A percentile compares a stretch with the other conserved stretches of the same genome.
Evolutionary conservation across 2,329 filamentous ascomycete genomes (phyloP).

Genomic region (Phoma herbarum): DNA sequence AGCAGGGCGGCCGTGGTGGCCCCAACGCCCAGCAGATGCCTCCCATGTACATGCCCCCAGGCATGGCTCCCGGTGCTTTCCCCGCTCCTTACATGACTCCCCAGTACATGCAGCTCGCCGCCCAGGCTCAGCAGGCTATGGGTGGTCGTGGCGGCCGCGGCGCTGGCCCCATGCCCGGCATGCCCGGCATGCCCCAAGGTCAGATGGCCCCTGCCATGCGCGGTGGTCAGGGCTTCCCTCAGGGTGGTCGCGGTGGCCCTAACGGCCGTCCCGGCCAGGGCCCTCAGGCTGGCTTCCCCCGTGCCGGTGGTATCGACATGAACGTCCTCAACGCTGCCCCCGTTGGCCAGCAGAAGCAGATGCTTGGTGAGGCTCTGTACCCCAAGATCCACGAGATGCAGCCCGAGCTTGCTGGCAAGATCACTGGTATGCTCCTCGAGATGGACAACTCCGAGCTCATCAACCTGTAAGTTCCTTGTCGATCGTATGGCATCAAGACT

Average conservation of each 20-base stretch:
- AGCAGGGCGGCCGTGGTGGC: conserved; percentile 86
- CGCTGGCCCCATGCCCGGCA: conserved; percentile 66
- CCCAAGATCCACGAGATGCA: conserved; percentile 97
- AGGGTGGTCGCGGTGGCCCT: conserved; percentile 49
- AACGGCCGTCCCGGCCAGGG: conserved; percentile 46
- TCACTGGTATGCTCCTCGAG: conserved; percentile 99
- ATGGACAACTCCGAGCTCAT: conserved; percentile 98
- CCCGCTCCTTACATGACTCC: conserved; percentile 79
- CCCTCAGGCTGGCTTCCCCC: conserved; percentile 44
- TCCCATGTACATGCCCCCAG: conserved; percentile 79
- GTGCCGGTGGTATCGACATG: conserved; percentile 58
- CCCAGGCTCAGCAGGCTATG: conserved; percentile 70
- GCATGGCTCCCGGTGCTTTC: conserved; percentile 70
- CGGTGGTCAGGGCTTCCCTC: conserved; percentile 52
- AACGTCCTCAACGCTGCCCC: conserved; percentile 62
- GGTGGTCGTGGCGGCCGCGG: conserved; percentile 66
- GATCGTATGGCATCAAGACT: conserved; percentile 23
- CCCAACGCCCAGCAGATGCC: conserved; percentile 80
- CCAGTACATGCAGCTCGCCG: conserved; percentile 81
- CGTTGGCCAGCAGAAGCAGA: conserved; percentile 91
- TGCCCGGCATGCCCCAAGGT: conserved; percentile 75
- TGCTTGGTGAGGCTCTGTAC: conserved; percentile 96
- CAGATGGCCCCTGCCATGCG: conserved; percentile 65
- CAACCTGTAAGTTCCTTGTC: conserved; percentile 78
- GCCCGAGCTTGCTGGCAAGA: conserved; percentile 96